A percentile compares a stretch with the other conserved stretches of the same genome.
Evolutionary conservation across 2,329 filamentous ascomycete species (phyloP).

Genomic region (Alternaria infectoria): DNA sequence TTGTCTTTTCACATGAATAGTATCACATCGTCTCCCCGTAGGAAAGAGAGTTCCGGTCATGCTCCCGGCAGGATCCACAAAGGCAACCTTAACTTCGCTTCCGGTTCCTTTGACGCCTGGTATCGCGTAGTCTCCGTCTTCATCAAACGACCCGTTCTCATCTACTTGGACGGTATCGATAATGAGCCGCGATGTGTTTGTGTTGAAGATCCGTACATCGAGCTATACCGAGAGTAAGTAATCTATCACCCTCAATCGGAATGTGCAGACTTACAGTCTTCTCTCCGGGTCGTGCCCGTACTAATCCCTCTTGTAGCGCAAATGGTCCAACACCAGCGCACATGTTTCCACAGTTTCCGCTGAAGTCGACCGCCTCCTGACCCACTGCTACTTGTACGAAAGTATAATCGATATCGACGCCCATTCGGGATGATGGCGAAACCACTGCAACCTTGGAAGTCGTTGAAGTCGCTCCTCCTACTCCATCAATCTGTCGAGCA

Average conservation of each 20-base stretch:
- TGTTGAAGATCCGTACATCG: conserved; percentile 67
- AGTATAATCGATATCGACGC: conserved; percentile 69
- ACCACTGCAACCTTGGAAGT: conserved; percentile 74
- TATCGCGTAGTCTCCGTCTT: conserved; percentile 63
- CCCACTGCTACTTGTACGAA: conserved; percentile 73
- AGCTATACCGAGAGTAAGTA: conserved; percentile 26
- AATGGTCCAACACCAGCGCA: conserved; percentile 69
- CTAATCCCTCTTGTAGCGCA: conserved; percentile 61
- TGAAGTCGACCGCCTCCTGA: conserved; percentile 66
- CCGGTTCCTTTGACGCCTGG: conserved; percentile 67
- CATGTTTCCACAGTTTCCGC: conserved; percentile 79
- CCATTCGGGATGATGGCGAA: conserved; percentile 54
- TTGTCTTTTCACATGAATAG: conserved; percentile 42
- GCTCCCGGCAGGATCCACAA: conserved; percentile 67
- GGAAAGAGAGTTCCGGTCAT: conserved; percentile 67
- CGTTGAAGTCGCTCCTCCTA: conserved; percentile 71
- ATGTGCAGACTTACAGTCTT: conserved; percentile 19
- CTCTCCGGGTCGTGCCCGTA: conserved; percentile 41
- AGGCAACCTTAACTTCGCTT: conserved; percentile 64
- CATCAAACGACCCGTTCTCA: conserved; percentile 48
- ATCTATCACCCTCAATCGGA: background rate
- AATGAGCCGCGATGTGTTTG: conserved; percentile 69
- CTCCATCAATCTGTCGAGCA: conserved; percentile 72
- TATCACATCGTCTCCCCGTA: conserved; percentile 62
- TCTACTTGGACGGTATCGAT: conserved; percentile 60